phyloP scores from a whole-genome alignment of 2,329 filamentous ascomycete species.

The Botryotinia narcissicola region DNA sequence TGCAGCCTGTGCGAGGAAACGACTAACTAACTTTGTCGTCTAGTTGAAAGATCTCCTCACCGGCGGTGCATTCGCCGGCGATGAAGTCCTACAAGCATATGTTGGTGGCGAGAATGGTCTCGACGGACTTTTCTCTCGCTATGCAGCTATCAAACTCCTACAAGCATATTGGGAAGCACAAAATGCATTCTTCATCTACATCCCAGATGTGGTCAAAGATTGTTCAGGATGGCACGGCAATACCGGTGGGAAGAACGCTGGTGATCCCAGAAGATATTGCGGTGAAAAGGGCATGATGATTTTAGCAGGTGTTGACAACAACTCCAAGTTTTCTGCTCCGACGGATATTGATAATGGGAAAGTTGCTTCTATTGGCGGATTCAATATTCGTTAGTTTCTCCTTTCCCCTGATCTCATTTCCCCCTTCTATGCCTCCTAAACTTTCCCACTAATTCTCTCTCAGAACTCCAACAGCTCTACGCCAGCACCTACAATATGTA shows the following conservation, averaged over 20 bases:
- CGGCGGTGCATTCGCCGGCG: not conserved
- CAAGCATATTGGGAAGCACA: slow-evolving; percentile 2
- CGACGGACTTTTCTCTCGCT: not conserved
- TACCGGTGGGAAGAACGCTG: not conserved
- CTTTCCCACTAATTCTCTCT: not conserved
- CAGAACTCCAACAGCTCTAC: not conserved
- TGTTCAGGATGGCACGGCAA: not conserved
- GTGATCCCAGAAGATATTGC: not conserved
- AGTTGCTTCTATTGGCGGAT: not conserved
- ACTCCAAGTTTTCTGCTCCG: not conserved
- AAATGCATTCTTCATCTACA: slow-evolving; percentile 8
- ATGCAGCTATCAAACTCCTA: not conserved
- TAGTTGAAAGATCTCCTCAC: not conserved
- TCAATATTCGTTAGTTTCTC: not conserved
- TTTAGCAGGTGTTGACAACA: not conserved
- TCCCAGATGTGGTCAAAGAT: not conserved
- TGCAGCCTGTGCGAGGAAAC: too few species aligned
- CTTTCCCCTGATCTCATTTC: not conserved
- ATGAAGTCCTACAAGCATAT: not conserved
- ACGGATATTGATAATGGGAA: slow-evolving; percentile 5
- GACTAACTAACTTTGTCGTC: not conserved
- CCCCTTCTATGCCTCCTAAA: accelerated
- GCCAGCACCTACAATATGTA: not conserved
- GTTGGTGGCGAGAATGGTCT: not conserved
- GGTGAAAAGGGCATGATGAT: slow-evolving; percentile 3